Evolutionary conservation across 495 filamentous ascomycete genomes (phyloP).

Genomic region (Hypoxylon fuscum): DNA sequence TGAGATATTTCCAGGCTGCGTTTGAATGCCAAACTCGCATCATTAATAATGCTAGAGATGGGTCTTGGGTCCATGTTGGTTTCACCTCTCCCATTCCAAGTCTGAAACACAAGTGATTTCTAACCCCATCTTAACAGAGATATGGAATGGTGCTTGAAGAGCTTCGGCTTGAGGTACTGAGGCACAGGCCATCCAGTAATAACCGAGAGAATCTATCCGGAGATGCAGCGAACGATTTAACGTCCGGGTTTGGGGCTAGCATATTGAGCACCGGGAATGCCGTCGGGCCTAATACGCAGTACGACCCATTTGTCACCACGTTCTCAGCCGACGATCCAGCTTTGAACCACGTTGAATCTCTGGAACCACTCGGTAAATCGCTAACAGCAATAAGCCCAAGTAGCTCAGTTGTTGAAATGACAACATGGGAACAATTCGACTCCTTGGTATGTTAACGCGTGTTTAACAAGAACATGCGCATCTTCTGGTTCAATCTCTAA

Average conservation of each 20-base stretch:
- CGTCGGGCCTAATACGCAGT: not conserved
- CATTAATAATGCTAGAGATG: conserved; percentile 34
- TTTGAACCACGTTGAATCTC: not conserved
- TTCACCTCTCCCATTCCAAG: too few species aligned
- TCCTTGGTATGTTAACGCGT: conserved; percentile 37
- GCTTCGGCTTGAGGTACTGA: conserved; percentile 51
- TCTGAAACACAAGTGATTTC: too few species aligned
- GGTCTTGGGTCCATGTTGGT: conserved; percentile 39
- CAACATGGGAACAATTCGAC: conserved; percentile 43
- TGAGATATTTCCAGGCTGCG: conserved; percentile 40
- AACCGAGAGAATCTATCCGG: not conserved
- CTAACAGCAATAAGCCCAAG: conserved; percentile 30
- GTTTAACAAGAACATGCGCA: not conserved
- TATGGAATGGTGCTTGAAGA: conserved; percentile 56
- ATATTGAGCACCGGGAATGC: not conserved
- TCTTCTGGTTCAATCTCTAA: not conserved
- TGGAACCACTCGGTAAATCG: conserved; percentile 2
- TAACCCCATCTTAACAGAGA: too few species aligned
- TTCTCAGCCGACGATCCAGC: conserved; percentile 1
- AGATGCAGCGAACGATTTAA: not conserved
- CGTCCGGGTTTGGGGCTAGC: not conserved
- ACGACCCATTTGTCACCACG: not conserved
- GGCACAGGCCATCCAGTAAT: conserved; percentile 17
- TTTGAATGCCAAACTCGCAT: conserved; percentile 43
- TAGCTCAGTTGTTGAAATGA: conserved; percentile 41